Evolutionary conservation across 805 yeast genomes (phyloP).

Genomic region (Sugiyamaella qingdaonensis): DNA sequence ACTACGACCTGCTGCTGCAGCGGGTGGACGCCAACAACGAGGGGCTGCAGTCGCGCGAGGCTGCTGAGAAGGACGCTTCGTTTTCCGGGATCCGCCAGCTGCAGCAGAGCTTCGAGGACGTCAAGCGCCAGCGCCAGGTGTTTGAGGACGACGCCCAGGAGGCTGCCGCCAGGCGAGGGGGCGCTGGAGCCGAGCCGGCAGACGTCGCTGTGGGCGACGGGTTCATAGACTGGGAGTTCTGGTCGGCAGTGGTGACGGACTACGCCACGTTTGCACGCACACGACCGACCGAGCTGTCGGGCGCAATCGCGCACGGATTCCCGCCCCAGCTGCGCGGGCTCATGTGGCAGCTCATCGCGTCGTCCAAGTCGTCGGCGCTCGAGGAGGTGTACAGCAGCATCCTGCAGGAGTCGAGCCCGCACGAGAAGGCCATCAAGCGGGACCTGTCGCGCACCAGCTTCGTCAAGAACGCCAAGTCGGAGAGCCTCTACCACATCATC

Average conservation of each 20-base stretch:
- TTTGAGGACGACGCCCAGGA: neutral
- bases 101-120: constrained; percentile 32
- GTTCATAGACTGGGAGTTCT: constrained; percentile 51
- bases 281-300: constrained; percentile 55
- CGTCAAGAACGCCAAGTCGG: constrained; percentile 59
- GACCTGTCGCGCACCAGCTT: constrained; percentile 85
- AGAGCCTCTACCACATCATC: constrained; percentile 68
- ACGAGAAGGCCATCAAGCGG: constrained; percentile 71
- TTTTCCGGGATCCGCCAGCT: constrained; percentile 39
- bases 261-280: constrained; percentile 62
- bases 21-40: constrained; percentile 54
- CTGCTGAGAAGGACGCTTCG: constrained; percentile 49
- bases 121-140: constrained; percentile 13
- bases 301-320: constrained; percentile 67
- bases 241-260: constrained; percentile 79
- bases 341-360: constrained; percentile 86
- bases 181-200: neutral
- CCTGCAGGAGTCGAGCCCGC: constrained; percentile 49
- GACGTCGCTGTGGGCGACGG: constrained; percentile 9
- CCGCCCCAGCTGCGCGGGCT: constrained; percentile 84
- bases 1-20: constrained; percentile 56
- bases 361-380: constrained; percentile 61
- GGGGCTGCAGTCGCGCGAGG: constrained; percentile 47
- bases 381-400: constrained; percentile 55
- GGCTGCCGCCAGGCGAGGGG: constrained; percentile 1